Evolutionary conservation across 768 basidiomycete genomes (phyloP), one percentile per base, ranked within the genome.

Genomic region (Tricholoma terreum): DNA sequence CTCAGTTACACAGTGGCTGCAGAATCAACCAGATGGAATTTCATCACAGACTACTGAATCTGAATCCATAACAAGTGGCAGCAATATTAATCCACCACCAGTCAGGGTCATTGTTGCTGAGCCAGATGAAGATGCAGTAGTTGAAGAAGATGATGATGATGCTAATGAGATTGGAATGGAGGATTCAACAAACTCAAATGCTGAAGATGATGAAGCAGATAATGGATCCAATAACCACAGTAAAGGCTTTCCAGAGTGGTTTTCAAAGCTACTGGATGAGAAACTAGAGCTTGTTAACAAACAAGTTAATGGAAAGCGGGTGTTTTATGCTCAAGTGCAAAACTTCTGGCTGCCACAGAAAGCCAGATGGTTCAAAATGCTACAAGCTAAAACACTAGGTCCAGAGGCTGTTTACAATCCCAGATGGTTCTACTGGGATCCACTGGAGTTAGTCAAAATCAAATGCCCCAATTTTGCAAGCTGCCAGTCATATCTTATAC

Each of bases 401-500:
- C 64, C 64, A 14, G 40, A 50, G 15, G 52, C 58, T 19, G 33
- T 54, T 17, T 65, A 58, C 38, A 38, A 27, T 14, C 58, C 57
- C 14, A 22, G 50, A 14, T 62, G 63, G 46, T 65, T 65, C 27
- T 10, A 60, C 3, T 65, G 64, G 64, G 59, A 63, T 33, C 64
- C 59, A 24, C 14, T 43, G 11, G 30, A 50, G 46, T 17, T 59
- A 50, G 34, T 53, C 22, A 17, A 56, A 10, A 52, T 40, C 27
- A 30, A 21, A 31, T 65, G 64, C 30, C 61, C 64, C 5, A 51
- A 57, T 3, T 38, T 38, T 38, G 56, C 21, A 10, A 43, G 31
- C 22, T 50, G 34, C 3, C 51, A 49, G 12, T n/a, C 42, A 38
- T 21, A 50, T 14, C 57, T 62, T 3, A 57, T 52, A 1, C 55